Evolutionary conservation across 768 basidiomycete genomes (phyloP), one percentile per base, ranked within the genome.

Genomic region (Myochromella boudieri): DNA sequence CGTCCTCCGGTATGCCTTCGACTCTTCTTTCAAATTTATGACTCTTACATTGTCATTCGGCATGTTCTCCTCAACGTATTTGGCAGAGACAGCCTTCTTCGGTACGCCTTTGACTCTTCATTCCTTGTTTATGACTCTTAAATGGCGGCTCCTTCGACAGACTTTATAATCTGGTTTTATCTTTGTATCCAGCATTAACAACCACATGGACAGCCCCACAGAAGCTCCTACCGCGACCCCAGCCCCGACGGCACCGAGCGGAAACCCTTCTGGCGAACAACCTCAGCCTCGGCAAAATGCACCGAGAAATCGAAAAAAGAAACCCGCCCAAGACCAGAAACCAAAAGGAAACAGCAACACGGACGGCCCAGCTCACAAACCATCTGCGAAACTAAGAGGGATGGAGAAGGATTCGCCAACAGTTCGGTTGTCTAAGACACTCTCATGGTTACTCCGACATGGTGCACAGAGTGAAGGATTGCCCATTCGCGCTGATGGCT

Each of bases 401-500:
- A 66, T 74, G 15, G 76, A 78, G 0, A 72, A 65, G 38, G 91
- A 95, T 55, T 69, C 80, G 3, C 81, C 80, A 0, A 82, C 87
- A 39, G 78, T 87, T 5, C 76, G 82, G 9, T 56, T 89, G 11
- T 92, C 90, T 11, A 97, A 97, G 66, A 89, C 90, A 0, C 68
- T 98, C 7, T 87, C 93, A 0, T 97, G 87, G 78, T 70, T 98
- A 20, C 78, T 98, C n/a, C 80, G 95, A 3, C 95, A 98, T 63
- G 91, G 87, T 0, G 92, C 94, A 15, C 72, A 80, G 53, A 80
- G 79, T 28, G 85, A 95, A 51, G 81, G 84, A 1, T 61, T 97
- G 4, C 58, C 69, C 3, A 86, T 97, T 70, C 80, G 95, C 6
- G 59, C 74, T 24, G 95, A 97, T 59, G 95, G 95, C 12, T 97